These are phyloP conservation scores for Chrysosphaeria jannelii DNA, from an alignment of 2,329 filamentous ascomycete genomes.

Conservation along the genomic window DNA sequence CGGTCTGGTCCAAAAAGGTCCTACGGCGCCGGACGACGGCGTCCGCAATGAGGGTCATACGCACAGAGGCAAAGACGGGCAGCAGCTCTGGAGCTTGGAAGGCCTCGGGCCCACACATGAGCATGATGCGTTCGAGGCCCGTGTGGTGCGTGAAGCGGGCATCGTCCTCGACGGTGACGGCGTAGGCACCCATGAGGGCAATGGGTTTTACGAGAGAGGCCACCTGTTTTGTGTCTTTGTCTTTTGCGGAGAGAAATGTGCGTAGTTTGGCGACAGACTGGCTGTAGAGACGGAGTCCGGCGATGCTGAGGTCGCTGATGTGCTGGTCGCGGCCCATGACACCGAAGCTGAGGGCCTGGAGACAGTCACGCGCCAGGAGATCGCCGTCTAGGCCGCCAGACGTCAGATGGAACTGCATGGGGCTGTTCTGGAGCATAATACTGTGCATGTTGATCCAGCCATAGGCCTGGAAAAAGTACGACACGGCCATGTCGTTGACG, in stretches of 20 bases:
- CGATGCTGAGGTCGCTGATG: slow-evolving; percentile 2
- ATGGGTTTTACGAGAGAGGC: slow-evolving; percentile 5
- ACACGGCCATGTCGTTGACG: slow-evolving; percentile 6
- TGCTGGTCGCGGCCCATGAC: slow-evolving; percentile 5
- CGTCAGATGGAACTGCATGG: slow-evolving; percentile 4
- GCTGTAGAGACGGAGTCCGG: slow-evolving; percentile 3
- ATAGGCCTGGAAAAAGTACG: slow-evolving; percentile 7
- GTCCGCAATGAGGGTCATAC: slow-evolving; percentile 6
- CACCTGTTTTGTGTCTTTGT: slow-evolving; percentile 3
- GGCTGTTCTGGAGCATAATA: slow-evolving; percentile 6
- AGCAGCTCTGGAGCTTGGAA: slow-evolving; percentile 6
- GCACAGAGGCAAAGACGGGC: slow-evolving; percentile 6
- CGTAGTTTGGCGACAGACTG: slow-evolving; percentile 3
- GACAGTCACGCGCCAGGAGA: slow-evolving; percentile 2
- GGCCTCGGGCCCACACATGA: slow-evolving; percentile 6
- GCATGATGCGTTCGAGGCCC: slow-evolving; percentile 6
- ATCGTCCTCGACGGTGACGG: slow-evolving; percentile 6
- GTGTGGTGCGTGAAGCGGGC: slow-evolving; percentile 6
- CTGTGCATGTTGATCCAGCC: slow-evolving; percentile 8
- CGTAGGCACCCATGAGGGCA: slow-evolving; percentile 5
- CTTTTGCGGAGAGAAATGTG: slow-evolving; percentile 1
- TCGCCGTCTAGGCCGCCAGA: slow-evolving; percentile 2
- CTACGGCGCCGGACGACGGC: slow-evolving; percentile 5
- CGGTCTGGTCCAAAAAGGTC: slow-evolving; percentile 5
- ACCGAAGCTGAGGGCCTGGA: slow-evolving; percentile 5